Evolutionary conservation across 208 protist species (phyloP), one percentile per base, ranked within the genome.

Genomic region (Leishmania turanica): DNA sequence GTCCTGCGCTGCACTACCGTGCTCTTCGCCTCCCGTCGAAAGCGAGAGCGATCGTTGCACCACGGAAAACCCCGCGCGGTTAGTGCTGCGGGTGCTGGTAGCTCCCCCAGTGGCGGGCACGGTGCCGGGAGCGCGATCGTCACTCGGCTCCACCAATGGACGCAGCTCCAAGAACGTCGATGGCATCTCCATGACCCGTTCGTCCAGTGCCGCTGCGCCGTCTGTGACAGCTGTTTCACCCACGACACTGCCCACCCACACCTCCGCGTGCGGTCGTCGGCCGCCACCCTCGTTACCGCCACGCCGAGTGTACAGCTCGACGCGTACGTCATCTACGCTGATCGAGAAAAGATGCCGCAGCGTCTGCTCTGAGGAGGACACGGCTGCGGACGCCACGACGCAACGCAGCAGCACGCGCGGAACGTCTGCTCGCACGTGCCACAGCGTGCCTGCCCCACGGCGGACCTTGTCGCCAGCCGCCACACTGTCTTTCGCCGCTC

Each of bases 11-110:
- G 13, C 27, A 27, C 54, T 3, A 65, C 45, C 15, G 0, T 45
- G 15, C 9, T 8, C 37, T 19, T 42, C 40, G 31, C 64, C 77
- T 0, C 40, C 51, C 24, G 24, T 37, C 37, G 77, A 71, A n/a
- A 81, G 60, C 13, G 60, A 49, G 8, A 85, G 62, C 3, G 71
- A 85, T 74, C 66, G 40, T 27, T 85, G 82, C 54, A 77, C 7
- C 49, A 56, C 3, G 56, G 58, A 73, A 74, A 64, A 7, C n/a
- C 69, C 71, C 31, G 77, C 68, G 60, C n/a, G 42, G 51, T 11
- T 42, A 45, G 11, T 68, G 62, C 3, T 21, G 69, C 8, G 13
- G 69, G 42, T 47, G 69, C 45, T 11, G 3, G 24, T 34, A 27
- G 37, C 11, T 73, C 27, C 40, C 15, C 24, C 69, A 2, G 27